phyloP scores from a whole-genome alignment of 2,329 filamentous ascomycete species.

The Microdochium paspali region DNA sequence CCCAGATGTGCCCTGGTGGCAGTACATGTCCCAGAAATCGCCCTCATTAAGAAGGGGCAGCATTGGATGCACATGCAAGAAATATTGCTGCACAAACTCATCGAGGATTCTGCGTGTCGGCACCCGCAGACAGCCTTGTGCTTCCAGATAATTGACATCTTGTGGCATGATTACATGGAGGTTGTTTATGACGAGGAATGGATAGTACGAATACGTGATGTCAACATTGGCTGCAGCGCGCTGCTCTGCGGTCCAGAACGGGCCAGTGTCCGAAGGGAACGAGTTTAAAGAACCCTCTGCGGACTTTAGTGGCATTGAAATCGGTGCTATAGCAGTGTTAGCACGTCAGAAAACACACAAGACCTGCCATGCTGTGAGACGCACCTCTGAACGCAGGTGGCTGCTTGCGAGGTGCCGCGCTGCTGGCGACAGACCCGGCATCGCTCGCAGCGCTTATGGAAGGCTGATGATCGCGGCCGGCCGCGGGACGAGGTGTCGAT shows the following conservation, averaged over 20 bases:
- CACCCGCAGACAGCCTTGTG: slow-evolving; percentile 34
- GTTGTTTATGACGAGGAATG: slow-evolving; percentile 29
- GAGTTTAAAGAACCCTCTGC: slow-evolving; percentile 2
- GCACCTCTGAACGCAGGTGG: slow-evolving; percentile 1
- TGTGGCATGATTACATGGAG: slow-evolving; percentile 29
- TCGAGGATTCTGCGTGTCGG: slow-evolving; percentile 30
- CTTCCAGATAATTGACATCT: slow-evolving; percentile 35
- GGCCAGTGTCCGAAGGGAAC: neutral
- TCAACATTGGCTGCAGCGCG: slow-evolving; percentile 17
- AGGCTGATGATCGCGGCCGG: neutral
- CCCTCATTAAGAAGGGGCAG: slow-evolving; percentile 34
- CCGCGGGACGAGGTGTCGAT: neutral
- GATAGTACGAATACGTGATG: slow-evolving; percentile 32
- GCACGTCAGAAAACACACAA: neutral
- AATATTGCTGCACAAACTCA: slow-evolving; percentile 38
- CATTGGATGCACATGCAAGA: slow-evolving; percentile 34
- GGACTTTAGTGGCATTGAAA: slow-evolving; percentile 5
- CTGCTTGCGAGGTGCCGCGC: neutral
- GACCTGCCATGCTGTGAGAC: neutral
- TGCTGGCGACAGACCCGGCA: neutral
- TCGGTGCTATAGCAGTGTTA: neutral
- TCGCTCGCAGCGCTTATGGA: neutral
- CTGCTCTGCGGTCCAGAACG: slow-evolving; percentile 15
- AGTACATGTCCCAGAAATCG: slow-evolving; percentile 37
- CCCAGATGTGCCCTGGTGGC: slow-evolving; percentile 10